phyloP scores from a whole-genome alignment of 2,329 filamentous ascomycete species.

The Endoconidiophora polonica region DNA sequence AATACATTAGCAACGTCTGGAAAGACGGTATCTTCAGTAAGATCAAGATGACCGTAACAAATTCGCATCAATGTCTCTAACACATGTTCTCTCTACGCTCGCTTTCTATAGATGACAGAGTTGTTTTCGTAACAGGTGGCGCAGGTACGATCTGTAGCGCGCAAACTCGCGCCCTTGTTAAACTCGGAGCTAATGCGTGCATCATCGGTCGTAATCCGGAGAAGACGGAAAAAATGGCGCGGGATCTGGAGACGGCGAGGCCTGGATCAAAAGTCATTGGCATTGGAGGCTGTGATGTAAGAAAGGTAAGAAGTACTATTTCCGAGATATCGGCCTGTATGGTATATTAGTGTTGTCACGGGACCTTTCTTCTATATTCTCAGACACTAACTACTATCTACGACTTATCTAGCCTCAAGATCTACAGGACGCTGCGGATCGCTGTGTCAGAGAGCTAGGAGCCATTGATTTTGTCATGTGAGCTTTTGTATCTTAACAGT shows the following conservation, averaged over 20 bases:
- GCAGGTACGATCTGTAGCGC: conserved; percentile 87
- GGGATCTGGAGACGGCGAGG: conserved; percentile 65
- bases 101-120: conserved; percentile 50
- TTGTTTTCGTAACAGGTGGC: conserved; percentile 89
- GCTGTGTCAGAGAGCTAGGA: conserved; percentile 68
- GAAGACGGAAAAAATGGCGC: conserved; percentile 69
- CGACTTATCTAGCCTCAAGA: conserved; percentile 32
- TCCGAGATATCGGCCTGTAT: conserved; percentile 7
- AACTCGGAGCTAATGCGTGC: conserved; percentile 82
- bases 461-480: conserved; percentile 86
- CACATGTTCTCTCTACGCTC: neutral
- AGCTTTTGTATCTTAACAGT: conserved; percentile 17
- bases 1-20: conserved; percentile 74
- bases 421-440: conserved; percentile 57
- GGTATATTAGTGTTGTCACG: too few species aligned
- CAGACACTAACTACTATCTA: neutral
- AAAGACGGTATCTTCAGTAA: conserved; percentile 72
- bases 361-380: neutral
- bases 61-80: too few species aligned
- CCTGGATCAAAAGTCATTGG: conserved; percentile 71
- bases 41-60: conserved; percentile 14
- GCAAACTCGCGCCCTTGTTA: conserved; percentile 79
- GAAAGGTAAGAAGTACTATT: conserved; percentile 36
- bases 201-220: conserved; percentile 81
- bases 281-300: conserved; percentile 65